phyloP scores from a whole-genome alignment of 1,284 basidiomycete genomes.

The Ustilago sp. region DNA sequence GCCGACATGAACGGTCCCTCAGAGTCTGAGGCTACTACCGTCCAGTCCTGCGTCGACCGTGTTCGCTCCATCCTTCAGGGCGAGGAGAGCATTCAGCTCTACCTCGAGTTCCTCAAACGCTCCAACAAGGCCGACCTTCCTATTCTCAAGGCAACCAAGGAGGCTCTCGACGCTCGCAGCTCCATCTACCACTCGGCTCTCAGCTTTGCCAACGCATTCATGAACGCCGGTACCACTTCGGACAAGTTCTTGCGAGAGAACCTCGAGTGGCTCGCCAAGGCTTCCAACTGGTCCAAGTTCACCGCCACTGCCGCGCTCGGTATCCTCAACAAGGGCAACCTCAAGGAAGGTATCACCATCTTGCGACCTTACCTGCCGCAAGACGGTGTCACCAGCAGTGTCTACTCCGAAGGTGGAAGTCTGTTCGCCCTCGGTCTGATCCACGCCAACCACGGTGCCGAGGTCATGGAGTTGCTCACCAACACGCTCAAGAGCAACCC shows the following conservation, averaged over 20 bases:
- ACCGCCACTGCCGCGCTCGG: slow-evolving; percentile 69
- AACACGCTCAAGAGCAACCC: slow-evolving; percentile 67
- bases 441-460: slow-evolving; percentile 68
- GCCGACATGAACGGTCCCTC: slow-evolving; percentile 51
- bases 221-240: slow-evolving; percentile 69
- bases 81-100: slow-evolving; percentile 68
- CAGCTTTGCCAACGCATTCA: slow-evolving; percentile 69
- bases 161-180: slow-evolving; percentile 67
- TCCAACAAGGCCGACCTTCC: slow-evolving; percentile 67
- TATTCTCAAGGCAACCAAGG: slow-evolving; percentile 68
- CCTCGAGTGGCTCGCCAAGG: slow-evolving; percentile 69
- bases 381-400: slow-evolving; percentile 63
- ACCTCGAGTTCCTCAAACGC: slow-evolving; percentile 67
- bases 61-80: slow-evolving; percentile 65
- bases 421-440: slow-evolving; percentile 69
- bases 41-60: slow-evolving; percentile 50
- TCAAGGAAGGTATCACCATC: slow-evolving; percentile 66
- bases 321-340: slow-evolving; percentile 69
- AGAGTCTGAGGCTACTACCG: slow-evolving; percentile 34
- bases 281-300: slow-evolving; percentile 70
- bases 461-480: slow-evolving; percentile 66
- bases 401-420: slow-evolving; percentile 68
- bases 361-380: slow-evolving; percentile 68
- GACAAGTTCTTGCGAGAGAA: slow-evolving; percentile 69
- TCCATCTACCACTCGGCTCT: slow-evolving; percentile 69